Base-by-base conservation (phyloP, 139 green algal genomes). In the Auxenochlorella protothecoides region DNA sequence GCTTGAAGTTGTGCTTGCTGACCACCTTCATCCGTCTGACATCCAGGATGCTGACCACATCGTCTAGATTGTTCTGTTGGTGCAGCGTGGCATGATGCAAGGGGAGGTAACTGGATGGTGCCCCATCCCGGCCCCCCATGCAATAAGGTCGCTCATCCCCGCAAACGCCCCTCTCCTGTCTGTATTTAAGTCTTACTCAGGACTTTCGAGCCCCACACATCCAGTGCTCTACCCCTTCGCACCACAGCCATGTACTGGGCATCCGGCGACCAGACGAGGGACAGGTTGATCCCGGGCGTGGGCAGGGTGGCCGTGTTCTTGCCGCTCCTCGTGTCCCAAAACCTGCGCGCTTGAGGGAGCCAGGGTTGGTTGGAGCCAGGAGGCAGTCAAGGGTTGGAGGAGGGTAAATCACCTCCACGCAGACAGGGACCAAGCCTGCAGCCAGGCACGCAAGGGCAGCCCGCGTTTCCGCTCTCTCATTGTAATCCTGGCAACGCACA, bases 271-370 rank as follows among this genome's bases (percentile, higher is more conserved):
- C 78, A 83, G 12, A 69, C 16, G 54, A 83, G 57, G 54, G 76
- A 77, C 14, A 79, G 70, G 54, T 83, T 83, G 65, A 68, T 12
- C 9, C 68, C 73, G 3, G 69, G 68, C 15, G 73, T 80, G 53
- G 53, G 52, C 16, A 83, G 60, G 6, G 73, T 79, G 59, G 73
- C 78, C 3, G 73, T 77, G 73, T 77, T 79, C 51, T 77, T 77
- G 55, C 55, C 55, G 1, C 11, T 14, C 5, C 78, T 52, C 6
- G 69, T 68, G 69, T 83, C 78, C 73, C 73, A 79, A 44, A 82
- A 82, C 10, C 73, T 77, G 73, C 63, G n/a, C 11, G n/a, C 14
- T 9, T 2, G 57, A 11, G 57, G 57, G 57, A 11, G 9, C 9
- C 9, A 11, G 57, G 9, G 11, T 62, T 44, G 27, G 27, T 44